A percentile compares a stretch with the other conserved stretches of the same genome.
phyloP scores from a whole-genome alignment of 257 asterid genomes.

The Knoxia roxburghii region DNA sequence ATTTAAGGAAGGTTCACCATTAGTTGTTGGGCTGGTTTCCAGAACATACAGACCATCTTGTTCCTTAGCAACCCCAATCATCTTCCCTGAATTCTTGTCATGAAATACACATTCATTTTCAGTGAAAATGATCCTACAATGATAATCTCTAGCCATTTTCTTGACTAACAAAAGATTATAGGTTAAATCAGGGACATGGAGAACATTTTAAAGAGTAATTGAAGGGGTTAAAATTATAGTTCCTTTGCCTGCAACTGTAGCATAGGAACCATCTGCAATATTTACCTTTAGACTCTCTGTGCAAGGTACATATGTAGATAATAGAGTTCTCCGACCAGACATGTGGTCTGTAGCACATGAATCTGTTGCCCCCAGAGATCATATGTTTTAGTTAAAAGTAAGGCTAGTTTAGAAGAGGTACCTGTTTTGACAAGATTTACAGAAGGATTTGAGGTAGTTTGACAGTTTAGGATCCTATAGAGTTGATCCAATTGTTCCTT shows the following conservation, averaged over 20 bases:
- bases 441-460: too few species aligned
- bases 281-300: too few species aligned
- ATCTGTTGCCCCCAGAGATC: neutral
- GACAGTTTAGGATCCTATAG: neutral
- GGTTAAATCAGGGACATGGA: neutral
- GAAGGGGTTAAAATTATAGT: neutral
- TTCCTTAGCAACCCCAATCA: too few species aligned
- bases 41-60: too few species aligned
- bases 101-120: neutral
- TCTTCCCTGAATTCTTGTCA: neutral
- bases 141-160: neutral
- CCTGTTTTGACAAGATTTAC: too few species aligned
- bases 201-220: neutral
- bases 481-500: neutral
- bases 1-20: too few species aligned
- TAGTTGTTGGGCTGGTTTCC: too few species aligned
- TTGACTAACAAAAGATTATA: neutral
- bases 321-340: too few species aligned
- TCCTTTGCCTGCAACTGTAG: neutral
- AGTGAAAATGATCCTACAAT: too few species aligned
- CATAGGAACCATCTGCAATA: neutral
- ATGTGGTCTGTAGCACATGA: neutral
- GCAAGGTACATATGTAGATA: too few species aligned
- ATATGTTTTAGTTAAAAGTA: neutral
- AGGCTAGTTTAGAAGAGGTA: too few species aligned